These are phyloP conservation scores for Ammopiptanthus mongolicus DNA, from an alignment of 306 rosid species.

Conservation along the genomic window DNA sequence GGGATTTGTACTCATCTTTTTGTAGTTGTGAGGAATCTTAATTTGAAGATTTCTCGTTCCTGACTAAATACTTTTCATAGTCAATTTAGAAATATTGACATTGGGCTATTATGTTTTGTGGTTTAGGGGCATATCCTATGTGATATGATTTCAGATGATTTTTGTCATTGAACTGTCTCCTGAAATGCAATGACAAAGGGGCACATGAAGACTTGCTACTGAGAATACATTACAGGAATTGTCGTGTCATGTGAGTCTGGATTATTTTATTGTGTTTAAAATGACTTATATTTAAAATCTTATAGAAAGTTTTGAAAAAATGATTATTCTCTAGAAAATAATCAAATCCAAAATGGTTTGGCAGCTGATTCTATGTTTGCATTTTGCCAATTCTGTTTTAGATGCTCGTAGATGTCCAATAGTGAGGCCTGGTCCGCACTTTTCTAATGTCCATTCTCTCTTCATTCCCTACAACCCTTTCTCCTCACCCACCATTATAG, in stretches of 20 bases:
- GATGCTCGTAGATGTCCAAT: not conserved
- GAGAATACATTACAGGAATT: not conserved
- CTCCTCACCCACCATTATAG: not conserved
- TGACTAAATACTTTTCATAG: slow-evolving; percentile 15
- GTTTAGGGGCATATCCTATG: not conserved
- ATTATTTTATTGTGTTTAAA: no score
- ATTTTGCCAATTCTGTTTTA: not conserved
- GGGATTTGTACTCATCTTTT: slow-evolving; percentile 42
- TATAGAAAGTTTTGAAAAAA: no score
- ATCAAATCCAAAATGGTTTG: not conserved
- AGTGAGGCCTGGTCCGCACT: not conserved
- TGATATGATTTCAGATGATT: not conserved
- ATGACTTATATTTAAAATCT: no score
- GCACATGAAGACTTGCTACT: not conserved
- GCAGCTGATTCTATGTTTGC: not conserved
- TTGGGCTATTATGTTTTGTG: not conserved
- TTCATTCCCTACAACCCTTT: not conserved
- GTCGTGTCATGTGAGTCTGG: not conserved
- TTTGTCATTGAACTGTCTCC: not conserved
- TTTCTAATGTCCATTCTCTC: not conserved
- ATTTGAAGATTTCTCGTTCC: slow-evolving; percentile 23
- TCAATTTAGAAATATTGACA: not conserved
- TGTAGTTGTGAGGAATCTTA: slow-evolving; percentile 35
- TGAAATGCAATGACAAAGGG: not conserved
- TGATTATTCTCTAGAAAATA: no score